These are phyloP conservation scores for Schizopora paradoxa DNA, from an alignment of 1,284 basidiomycete species.

Conservation along the genomic window DNA sequence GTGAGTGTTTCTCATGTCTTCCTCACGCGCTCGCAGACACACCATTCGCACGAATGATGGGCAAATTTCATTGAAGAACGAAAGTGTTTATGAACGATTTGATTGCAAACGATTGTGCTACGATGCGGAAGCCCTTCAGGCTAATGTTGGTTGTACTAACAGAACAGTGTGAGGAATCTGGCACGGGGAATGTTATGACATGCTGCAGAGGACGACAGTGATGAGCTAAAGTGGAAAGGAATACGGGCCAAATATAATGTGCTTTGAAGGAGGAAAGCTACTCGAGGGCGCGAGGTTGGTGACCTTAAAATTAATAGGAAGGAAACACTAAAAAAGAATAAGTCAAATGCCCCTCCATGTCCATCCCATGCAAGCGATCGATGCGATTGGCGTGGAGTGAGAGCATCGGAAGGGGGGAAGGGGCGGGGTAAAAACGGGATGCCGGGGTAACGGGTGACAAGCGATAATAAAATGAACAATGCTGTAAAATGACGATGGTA, in stretches of 20 bases:
- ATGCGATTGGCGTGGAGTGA: constrained; percentile 11
- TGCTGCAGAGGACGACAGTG: constrained; percentile 34
- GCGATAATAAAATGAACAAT: constrained; percentile 19
- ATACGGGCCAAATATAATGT: constrained; percentile 24
- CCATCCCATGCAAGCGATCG: constrained; percentile 13
- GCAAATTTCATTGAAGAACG: background rate
- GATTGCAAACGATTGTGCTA: background rate
- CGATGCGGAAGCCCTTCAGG: constrained; percentile 21
- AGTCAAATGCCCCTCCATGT: constrained; percentile 15
- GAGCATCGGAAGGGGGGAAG: constrained; percentile 26
- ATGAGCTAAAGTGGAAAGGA: constrained; percentile 30
- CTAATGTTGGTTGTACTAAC: constrained; percentile 16
- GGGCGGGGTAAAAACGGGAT: constrained; percentile 27
- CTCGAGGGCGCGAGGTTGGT: constrained; percentile 11
- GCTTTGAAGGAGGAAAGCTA: constrained; percentile 11
- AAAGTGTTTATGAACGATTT: background rate
- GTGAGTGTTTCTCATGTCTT: no score
- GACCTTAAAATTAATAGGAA: constrained; percentile 7
- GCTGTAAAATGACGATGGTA: constrained; percentile 28
- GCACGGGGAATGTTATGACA: constrained; percentile 44
- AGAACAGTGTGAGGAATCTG: constrained; percentile 35
- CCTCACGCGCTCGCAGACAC: constrained; percentile 1
- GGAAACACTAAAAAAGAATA: constrained; percentile 18
- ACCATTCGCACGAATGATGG: background rate
- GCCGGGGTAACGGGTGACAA: constrained; percentile 19